Conservation (phyloP, 495 filamentous ascomycete genomes). For the Penicillium fimorum region DNA sequence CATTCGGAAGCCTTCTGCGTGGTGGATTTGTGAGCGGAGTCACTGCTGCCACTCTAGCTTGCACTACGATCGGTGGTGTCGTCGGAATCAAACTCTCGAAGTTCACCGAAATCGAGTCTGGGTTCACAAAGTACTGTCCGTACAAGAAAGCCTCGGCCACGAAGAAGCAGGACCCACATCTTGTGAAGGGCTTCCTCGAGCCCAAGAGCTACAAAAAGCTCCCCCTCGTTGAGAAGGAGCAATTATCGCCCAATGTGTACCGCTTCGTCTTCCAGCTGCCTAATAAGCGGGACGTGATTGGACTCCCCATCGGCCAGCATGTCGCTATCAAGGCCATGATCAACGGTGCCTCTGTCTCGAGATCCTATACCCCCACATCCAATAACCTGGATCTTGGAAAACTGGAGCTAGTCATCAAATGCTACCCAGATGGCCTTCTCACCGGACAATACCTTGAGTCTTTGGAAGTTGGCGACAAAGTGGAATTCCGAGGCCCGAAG, state of each 20-base stretch:
- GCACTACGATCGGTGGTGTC: slow-evolving; percentile 15
- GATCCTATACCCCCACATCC: slow-evolving; percentile 51
- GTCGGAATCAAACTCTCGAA: slow-evolving; percentile 22
- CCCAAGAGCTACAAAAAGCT: slow-evolving; percentile 46
- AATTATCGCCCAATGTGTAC: slow-evolving; percentile 46
- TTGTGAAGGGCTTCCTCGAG: slow-evolving; percentile 38
- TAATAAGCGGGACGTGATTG: slow-evolving; percentile 33
- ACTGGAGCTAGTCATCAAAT: slow-evolving; percentile 48
- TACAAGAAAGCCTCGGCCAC: slow-evolving; percentile 27
- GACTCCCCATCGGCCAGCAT: slow-evolving; percentile 54
- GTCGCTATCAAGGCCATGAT: slow-evolving; percentile 46
- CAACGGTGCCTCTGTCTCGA: slow-evolving; percentile 39
- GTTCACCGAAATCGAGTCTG: slow-evolving; percentile 28
- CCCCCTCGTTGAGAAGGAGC: slow-evolving; percentile 40
- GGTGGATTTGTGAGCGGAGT: slow-evolving; percentile 30
- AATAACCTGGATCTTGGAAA: slow-evolving; percentile 46
- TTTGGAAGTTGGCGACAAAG: slow-evolving; percentile 38
- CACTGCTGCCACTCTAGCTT: slow-evolving; percentile 26
- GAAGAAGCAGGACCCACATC: slow-evolving; percentile 30
- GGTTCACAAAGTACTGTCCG: slow-evolving; percentile 38
- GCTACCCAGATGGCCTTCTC: slow-evolving; percentile 45
- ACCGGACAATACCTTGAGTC: slow-evolving; percentile 46
- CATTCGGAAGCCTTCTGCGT: slow-evolving; percentile 5
- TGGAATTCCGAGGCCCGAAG: slow-evolving; percentile 47
- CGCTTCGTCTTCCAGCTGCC: slow-evolving; percentile 49